These are phyloP conservation scores for Brachypodium distachyon DNA, from an alignment of 202 grass and related monocot species.

Conservation along the genomic window DNA sequence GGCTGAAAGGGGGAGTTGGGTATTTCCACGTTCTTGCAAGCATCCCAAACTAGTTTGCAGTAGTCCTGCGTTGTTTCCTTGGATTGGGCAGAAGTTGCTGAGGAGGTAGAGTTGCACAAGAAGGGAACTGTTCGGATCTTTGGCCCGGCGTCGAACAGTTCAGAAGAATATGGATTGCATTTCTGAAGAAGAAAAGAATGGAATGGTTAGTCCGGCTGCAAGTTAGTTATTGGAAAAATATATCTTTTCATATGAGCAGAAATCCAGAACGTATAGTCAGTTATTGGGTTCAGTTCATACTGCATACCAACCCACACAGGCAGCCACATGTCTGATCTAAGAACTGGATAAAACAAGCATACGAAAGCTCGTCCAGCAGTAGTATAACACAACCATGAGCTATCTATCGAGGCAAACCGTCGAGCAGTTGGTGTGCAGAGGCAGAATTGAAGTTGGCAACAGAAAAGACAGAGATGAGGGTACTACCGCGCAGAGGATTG, in stretches of 20 bases:
- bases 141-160: conserved; percentile 36
- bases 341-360: too few relatives aligned
- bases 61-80: conserved; percentile 51
- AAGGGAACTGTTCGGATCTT: conserved; percentile 44
- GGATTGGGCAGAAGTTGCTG: conserved; percentile 30
- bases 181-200: conserved; percentile 40
- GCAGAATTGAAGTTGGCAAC: too few relatives aligned
- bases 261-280: too few relatives aligned
- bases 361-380: too few relatives aligned
- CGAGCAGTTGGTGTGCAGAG: neutral
- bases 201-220: neutral
- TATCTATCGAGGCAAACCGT: neutral
- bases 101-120: conserved; percentile 52
- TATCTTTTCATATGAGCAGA: too few relatives aligned
- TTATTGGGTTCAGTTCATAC: too few relatives aligned
- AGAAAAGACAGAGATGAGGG: too few relatives aligned
- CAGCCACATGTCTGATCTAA: too few relatives aligned
- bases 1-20: conserved; percentile 67
- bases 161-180: conserved; percentile 64
- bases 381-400: too few relatives aligned
- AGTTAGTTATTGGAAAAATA: too few relatives aligned
- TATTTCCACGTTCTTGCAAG: conserved; percentile 64
- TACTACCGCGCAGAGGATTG: conserved; percentile 74
- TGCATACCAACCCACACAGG: too few relatives aligned
- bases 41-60: conserved; percentile 52